phyloP scores from a whole-genome alignment of 2,329 filamentous ascomycete species.

The Aspergillus niger region DNA sequence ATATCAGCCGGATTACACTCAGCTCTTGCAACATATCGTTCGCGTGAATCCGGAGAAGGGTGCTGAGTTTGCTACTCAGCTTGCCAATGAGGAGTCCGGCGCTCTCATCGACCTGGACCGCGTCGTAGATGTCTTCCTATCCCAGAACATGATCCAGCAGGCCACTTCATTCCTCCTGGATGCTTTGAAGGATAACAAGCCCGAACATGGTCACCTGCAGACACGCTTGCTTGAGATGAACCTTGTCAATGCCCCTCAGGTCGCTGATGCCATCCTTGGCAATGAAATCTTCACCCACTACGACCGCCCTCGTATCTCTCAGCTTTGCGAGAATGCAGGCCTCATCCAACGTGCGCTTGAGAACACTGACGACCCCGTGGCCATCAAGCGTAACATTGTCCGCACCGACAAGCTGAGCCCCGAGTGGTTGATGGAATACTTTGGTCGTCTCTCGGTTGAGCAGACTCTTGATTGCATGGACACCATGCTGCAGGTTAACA shows the following conservation, averaged over 20 bases:
- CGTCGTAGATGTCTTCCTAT: slow-evolving; percentile 96
- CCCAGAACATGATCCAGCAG: slow-evolving; percentile 96
- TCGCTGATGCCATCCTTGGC: slow-evolving; percentile 94
- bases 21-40: slow-evolving; percentile 88
- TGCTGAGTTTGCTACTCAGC: slow-evolving; percentile 86
- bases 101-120: slow-evolving; percentile 89
- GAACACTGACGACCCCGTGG: slow-evolving; percentile 86
- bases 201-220: slow-evolving; percentile 90
- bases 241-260: slow-evolving; percentile 90
- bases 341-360: slow-evolving; percentile 85
- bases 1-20: slow-evolving; percentile 94
- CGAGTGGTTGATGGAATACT: slow-evolving; percentile 91
- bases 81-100: slow-evolving; percentile 86
- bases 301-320: slow-evolving; percentile 84
- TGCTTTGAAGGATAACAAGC: slow-evolving; percentile 89
- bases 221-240: slow-evolving; percentile 98
- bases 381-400: slow-evolving; percentile 87
- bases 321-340: slow-evolving; percentile 89
- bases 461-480: slow-evolving; percentile 92
- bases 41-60: slow-evolving; percentile 91
- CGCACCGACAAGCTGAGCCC: slow-evolving; percentile 81
- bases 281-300: slow-evolving; percentile 99
- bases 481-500: slow-evolving; percentile 95
- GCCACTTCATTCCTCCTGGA: slow-evolving; percentile 97
- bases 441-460: slow-evolving; percentile 91